These are phyloP conservation scores for Kazachstania viticola DNA, from an alignment of 805 yeast genomes.

Conservation along the genomic window DNA sequence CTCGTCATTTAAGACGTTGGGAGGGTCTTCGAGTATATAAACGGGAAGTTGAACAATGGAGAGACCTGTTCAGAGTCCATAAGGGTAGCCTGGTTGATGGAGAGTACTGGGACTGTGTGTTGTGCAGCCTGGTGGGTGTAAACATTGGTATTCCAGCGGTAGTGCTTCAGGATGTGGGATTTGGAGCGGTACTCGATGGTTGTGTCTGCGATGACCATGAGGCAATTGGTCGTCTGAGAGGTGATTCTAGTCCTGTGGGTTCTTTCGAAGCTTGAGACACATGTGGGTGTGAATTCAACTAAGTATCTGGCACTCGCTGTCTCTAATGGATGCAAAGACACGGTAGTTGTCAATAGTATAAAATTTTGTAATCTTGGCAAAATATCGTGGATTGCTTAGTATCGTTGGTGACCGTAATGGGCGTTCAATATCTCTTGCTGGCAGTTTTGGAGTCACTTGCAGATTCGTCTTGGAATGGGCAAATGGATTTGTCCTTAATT, in stretches of 20 bases:
- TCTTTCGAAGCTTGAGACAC: slow-evolving; percentile 22
- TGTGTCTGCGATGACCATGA: slow-evolving; percentile 20
- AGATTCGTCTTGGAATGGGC: no score
- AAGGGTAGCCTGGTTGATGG: slow-evolving; percentile 14
- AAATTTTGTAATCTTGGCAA: slow-evolving; percentile 17
- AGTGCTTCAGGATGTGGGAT: neutral
- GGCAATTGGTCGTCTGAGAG: slow-evolving; percentile 13
- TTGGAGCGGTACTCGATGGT: slow-evolving; percentile 3
- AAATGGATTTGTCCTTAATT: no score
- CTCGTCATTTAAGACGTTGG: no score
- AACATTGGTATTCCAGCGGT: neutral
- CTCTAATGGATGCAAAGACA: slow-evolving; percentile 20
- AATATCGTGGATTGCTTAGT: slow-evolving; percentile 9
- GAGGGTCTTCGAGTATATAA: slow-evolving; percentile 6
- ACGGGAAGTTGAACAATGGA: slow-evolving; percentile 8
- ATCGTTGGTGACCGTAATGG: slow-evolving; percentile 6
- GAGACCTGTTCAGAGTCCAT: slow-evolving; percentile 20
- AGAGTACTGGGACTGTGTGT: slow-evolving; percentile 3
- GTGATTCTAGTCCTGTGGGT: slow-evolving; percentile 16
- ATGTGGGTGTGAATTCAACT: slow-evolving; percentile 24
- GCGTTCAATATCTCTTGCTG: slow-evolving; percentile 3
- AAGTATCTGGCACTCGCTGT: slow-evolving; percentile 16
- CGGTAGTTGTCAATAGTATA: slow-evolving; percentile 12
- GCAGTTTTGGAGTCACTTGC: slow-evolving; percentile 8
- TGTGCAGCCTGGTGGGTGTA: no score